These are phyloP conservation scores for Passiflora organensis DNA, from an alignment of 345 rosid species.

Conservation along the genomic window DNA sequence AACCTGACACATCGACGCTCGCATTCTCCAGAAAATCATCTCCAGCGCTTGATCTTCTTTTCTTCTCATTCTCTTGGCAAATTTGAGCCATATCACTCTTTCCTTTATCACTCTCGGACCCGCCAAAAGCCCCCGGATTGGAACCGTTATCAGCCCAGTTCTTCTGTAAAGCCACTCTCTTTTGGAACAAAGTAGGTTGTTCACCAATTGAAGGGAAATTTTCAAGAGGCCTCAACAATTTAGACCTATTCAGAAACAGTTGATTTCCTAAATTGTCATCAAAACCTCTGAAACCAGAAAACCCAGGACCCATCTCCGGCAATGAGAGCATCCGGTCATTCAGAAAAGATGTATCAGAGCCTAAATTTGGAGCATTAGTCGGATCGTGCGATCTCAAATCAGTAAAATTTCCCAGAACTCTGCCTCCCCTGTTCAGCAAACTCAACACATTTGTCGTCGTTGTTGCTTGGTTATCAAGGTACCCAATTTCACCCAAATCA, in stretches of 20 bases:
- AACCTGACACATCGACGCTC: slow-evolving; percentile 44
- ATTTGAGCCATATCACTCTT: slow-evolving; percentile 33
- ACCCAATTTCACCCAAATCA: slow-evolving; percentile 49
- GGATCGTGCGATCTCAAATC: slow-evolving; percentile 34
- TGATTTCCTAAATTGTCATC: slow-evolving; percentile 36
- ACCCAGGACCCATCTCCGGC: slow-evolving; percentile 30
- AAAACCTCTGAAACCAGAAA: slow-evolving; percentile 36
- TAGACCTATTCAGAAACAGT: slow-evolving; percentile 43
- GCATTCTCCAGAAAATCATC: slow-evolving; percentile 40
- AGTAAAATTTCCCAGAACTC: slow-evolving; percentile 29
- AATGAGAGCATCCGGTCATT: slow-evolving; percentile 26
- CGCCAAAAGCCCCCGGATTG: slow-evolving; percentile 26
- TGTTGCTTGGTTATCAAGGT: slow-evolving; percentile 44
- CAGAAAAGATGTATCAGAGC: slow-evolving; percentile 27
- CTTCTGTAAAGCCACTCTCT: slow-evolving; percentile 55
- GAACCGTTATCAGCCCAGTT: slow-evolving; percentile 31
- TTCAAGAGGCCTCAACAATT: slow-evolving; percentile 44
- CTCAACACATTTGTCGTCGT: slow-evolving; percentile 15
- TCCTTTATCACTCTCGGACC: slow-evolving; percentile 34
- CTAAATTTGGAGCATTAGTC: slow-evolving; percentile 26
- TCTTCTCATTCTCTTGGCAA: slow-evolving; percentile 32
- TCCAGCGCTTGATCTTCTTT: slow-evolving; percentile 15
- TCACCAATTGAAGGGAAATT: slow-evolving; percentile 50
- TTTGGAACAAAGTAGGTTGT: slow-evolving; percentile 55
- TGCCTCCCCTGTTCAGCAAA: slow-evolving; percentile 32